Conservation (phyloP, 78 protist genomes). For the Mastigamoeba balamuthi region DNA sequence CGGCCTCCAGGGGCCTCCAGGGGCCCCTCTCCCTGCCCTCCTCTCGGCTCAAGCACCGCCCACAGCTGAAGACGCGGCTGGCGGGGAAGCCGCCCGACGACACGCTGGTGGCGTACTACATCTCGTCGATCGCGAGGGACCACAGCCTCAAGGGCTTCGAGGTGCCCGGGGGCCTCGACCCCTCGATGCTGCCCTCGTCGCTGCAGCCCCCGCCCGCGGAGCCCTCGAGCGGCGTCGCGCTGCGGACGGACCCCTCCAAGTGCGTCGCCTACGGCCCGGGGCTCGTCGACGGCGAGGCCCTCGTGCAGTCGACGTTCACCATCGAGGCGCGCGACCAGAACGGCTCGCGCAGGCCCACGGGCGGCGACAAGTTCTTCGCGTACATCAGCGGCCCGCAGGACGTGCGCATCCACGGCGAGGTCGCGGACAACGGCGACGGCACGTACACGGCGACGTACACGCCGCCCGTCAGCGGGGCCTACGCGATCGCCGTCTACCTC, state of each 20-base stretch:
- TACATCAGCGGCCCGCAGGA: neutral
- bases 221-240: neutral
- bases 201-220: neutral
- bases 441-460: neutral
- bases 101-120: slow-evolving; percentile 26
- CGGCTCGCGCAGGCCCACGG: neutral
- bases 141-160: slow-evolving; percentile 10
- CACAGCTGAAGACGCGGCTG: slow-evolving; percentile 2
- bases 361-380: neutral
- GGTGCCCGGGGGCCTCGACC: neutral
- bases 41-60: neutral
- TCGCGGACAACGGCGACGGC: neutral
- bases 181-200: neutral
- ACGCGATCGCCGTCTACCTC: neutral
- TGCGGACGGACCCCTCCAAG: neutral
- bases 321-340: neutral
- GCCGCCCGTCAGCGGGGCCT: neutral
- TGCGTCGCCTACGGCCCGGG: neutral
- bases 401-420: neutral
- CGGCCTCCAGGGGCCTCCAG: neutral
- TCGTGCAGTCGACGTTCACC: neutral
- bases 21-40: too few species aligned
- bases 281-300: neutral
- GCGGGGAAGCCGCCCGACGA: slow-evolving; percentile 44
- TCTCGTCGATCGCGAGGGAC: slow-evolving; percentile 26